Evolutionary conservation across 176 grass and related monocot species (phyloP).

Genomic region (Melocanna baccifera): DNA sequence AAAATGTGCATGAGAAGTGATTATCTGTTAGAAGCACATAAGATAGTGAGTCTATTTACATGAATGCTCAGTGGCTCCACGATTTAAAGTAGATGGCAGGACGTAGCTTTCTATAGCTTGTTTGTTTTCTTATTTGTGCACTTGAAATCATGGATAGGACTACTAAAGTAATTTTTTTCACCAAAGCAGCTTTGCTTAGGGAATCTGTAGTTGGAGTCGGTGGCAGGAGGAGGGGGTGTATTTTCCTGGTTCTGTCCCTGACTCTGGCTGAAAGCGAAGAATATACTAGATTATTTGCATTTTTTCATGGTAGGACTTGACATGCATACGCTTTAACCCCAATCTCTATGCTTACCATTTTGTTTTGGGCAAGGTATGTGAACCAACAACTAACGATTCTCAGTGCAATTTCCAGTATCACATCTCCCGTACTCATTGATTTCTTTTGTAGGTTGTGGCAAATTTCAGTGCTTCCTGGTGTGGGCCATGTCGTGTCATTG

Average conservation of each 20-base stretch:
- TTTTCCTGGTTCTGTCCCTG: background rate
- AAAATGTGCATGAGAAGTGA: background rate
- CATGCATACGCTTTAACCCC: background rate
- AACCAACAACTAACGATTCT: background rate
- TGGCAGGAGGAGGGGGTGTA: background rate
- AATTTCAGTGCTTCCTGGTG: conserved; percentile 89
- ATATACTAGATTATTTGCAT: background rate
- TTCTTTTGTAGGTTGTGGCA: conserved; percentile 58
- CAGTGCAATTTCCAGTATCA: background rate
- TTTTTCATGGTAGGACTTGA: background rate
- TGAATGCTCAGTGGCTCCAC: background rate
- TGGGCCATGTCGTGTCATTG: conserved; percentile 71
- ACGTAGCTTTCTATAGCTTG: background rate
- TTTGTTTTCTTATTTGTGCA: background rate
- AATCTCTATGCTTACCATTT: background rate
- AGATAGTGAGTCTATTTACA: background rate
- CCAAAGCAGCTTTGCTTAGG: background rate
- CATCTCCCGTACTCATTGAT: background rate
- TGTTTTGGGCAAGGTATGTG: background rate
- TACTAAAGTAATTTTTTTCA: background rate
- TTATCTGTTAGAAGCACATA: background rate
- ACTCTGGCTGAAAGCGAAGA: background rate
- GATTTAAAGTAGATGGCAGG: background rate
- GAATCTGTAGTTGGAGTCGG: background rate
- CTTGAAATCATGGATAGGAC: background rate